Evolutionary conservation across 495 filamentous ascomycete species (phyloP).

Genomic region (Hyaloscypha bicolor): DNA sequence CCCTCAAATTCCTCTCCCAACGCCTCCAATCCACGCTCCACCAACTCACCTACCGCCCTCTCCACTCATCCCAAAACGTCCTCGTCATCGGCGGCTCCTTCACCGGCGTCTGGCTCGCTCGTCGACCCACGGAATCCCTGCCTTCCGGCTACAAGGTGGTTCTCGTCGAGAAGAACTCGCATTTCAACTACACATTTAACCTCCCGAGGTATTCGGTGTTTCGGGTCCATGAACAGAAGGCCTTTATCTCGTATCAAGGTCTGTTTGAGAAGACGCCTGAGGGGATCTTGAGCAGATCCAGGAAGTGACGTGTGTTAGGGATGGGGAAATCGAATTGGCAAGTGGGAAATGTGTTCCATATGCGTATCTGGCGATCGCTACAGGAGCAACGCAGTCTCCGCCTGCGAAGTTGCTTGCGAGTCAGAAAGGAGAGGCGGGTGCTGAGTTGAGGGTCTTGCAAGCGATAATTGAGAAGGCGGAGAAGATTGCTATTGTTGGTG

Average conservation of each 20-base stretch:
- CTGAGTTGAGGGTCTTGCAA: conserved; percentile 45
- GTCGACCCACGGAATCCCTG: conserved; percentile 47
- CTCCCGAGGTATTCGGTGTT: conserved; percentile 52
- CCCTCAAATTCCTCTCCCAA: not conserved
- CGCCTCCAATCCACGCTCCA: conserved; percentile 11
- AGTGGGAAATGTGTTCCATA: conserved; percentile 45
- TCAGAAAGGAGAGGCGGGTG: conserved; percentile 46
- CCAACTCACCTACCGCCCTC: conserved; percentile 10
- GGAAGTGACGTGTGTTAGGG: conserved; percentile 36
- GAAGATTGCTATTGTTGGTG: conserved; percentile 59
- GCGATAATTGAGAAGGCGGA: conserved; percentile 39
- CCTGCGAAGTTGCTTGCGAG: conserved; percentile 53
- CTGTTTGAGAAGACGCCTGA: conserved; percentile 33
- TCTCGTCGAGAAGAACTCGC: conserved; percentile 58
- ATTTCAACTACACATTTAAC: conserved; percentile 61
- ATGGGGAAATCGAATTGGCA: conserved; percentile 30
- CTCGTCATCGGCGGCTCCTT: conserved; percentile 60
- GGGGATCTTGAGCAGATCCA: conserved; percentile 34
- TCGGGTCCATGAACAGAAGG: conserved; percentile 45
- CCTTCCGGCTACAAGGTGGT: conserved; percentile 53
- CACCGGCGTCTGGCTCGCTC: conserved; percentile 49
- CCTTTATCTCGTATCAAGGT: conserved; percentile 51
- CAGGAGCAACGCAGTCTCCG: conserved; percentile 54
- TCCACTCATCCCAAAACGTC: conserved; percentile 42
- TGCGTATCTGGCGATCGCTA: conserved; percentile 58